Evolutionary conservation across 306 rosid species (phyloP), one percentile per base, ranked within the genome.

Genomic region (Vigna mungo): DNA sequence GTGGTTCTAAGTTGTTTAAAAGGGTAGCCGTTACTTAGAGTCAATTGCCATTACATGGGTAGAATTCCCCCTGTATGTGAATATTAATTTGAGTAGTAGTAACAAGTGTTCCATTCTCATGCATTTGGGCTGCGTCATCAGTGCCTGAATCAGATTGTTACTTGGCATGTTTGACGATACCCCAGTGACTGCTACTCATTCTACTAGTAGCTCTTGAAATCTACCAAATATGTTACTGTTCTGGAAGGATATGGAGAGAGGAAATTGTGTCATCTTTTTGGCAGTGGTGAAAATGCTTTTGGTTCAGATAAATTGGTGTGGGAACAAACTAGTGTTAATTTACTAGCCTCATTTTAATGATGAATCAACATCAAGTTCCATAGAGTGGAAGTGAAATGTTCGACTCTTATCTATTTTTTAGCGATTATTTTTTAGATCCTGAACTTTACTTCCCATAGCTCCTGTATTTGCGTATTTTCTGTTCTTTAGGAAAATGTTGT

Each of bases 11-110:
- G 84, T 76, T 79, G 85, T 77, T 80, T 60, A 76, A 71, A 34
- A 84, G 76, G 76, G 80, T 84, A 82, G 84, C 83, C 80, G 72
- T 81, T 87, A 78, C 76, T 78, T 67, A 75, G 80, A 63, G 68
- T 68, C 73, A 30, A 49, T 66, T 82, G 80, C 47, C 72, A 58
- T 83, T 70, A 71, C 70, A 53, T 48, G 56, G 37, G 60, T 17
- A 79, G 78, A 84, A 67, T 62, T 81, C 80, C 25, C 17, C 46
- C 25, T 63, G 71, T 63, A 30, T 81, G 86, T 84, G 86, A 82
- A 87, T 87, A 87, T 82, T 75, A 71, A 75, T 68, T 68, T 66
- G 78, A 41, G 71, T 56, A 68, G 78, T 65, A 51, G 71, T 49
- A 71, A 67, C 56, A 51, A 58, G 49, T 61, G 55, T 76, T 76